These are phyloP conservation scores for Simplicillium aogashimaense DNA, from an alignment of 2,329 filamentous ascomycete genomes.

Conservation along the genomic window DNA sequence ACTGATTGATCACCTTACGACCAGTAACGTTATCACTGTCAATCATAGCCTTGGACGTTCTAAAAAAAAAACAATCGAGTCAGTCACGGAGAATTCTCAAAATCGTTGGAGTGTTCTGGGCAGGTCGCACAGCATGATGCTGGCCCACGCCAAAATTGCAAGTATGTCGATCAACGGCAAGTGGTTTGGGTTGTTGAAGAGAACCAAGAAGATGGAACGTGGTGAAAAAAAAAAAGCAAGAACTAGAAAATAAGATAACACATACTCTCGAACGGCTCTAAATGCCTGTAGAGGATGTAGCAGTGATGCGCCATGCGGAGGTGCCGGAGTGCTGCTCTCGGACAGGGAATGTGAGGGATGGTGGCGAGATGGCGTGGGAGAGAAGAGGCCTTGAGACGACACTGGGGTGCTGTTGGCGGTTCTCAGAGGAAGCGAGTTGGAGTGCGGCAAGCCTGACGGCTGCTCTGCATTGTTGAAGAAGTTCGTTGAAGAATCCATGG, in stretches of 20 bases:
- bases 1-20: constrained; percentile 94
- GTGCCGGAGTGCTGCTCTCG: constrained; percentile 43
- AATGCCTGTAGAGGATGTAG: constrained; percentile 64
- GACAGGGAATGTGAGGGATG: constrained; percentile 33
- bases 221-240: no score
- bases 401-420: constrained; percentile 47
- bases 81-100: neutral
- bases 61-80: constrained; percentile 19
- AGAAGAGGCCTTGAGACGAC: constrained; percentile 54
- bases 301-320: constrained; percentile 44
- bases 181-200: constrained; percentile 1
- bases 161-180: neutral
- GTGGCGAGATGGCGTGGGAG: constrained; percentile 34
- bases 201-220: constrained; percentile 1
- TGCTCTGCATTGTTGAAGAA: neutral
- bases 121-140: constrained; percentile 2
- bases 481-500: neutral
- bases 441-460: constrained; percentile 16
- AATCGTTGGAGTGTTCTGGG: neutral
- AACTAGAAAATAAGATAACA: constrained; percentile 15
- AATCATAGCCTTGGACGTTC: constrained; percentile 83
- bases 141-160: no score
- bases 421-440: constrained; percentile 31
- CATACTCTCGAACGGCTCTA: constrained; percentile 63
- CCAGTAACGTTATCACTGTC: constrained; percentile 83